phyloP scores from a whole-genome alignment of 2,329 filamentous ascomycete genomes.

The Knoxdaviesia proteae region DNA sequence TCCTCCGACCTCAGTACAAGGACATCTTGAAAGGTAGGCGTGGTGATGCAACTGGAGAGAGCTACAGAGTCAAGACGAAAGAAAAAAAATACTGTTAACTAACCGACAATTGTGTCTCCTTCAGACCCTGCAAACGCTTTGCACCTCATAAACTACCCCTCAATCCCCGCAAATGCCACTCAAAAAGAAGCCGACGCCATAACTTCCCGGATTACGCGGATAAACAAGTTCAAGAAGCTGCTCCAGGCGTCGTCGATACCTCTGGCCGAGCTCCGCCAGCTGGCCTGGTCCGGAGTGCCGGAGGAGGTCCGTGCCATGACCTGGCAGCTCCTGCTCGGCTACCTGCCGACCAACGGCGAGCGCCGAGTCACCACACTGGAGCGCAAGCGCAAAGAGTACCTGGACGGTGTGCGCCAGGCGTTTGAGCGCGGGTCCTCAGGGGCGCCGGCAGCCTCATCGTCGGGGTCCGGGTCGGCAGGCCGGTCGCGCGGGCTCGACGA shows the following conservation, averaged over 20 bases:
- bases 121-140: slow-evolving; percentile 73
- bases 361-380: slow-evolving; percentile 76
- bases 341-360: slow-evolving; percentile 92
- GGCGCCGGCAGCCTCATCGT: slow-evolving; percentile 3
- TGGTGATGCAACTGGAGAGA: slow-evolving; percentile 2
- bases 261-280: slow-evolving; percentile 58
- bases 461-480: slow-evolving; percentile 13
- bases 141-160: slow-evolving; percentile 77
- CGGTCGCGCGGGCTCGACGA: slow-evolving; percentile 61
- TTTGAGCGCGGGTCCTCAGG: slow-evolving; percentile 38
- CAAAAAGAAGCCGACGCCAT: slow-evolving; percentile 73
- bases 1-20: slow-evolving; percentile 90
- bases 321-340: slow-evolving; percentile 92
- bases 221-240: slow-evolving; percentile 97
- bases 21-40: slow-evolving; percentile 57
- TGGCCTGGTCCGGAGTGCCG: slow-evolving; percentile 87
- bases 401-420: slow-evolving; percentile 66
- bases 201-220: slow-evolving; percentile 72
- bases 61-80: not conserved
- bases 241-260: slow-evolving; percentile 82
- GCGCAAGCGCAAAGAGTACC: slow-evolving; percentile 85
- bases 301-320: slow-evolving; percentile 94
- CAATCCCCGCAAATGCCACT: slow-evolving; percentile 50
- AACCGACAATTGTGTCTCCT: slow-evolving; percentile 5
- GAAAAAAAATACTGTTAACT: not conserved